Evolutionary conservation across 1,284 basidiomycete genomes (phyloP).

Genomic region (Laetiporus sulphureus): DNA sequence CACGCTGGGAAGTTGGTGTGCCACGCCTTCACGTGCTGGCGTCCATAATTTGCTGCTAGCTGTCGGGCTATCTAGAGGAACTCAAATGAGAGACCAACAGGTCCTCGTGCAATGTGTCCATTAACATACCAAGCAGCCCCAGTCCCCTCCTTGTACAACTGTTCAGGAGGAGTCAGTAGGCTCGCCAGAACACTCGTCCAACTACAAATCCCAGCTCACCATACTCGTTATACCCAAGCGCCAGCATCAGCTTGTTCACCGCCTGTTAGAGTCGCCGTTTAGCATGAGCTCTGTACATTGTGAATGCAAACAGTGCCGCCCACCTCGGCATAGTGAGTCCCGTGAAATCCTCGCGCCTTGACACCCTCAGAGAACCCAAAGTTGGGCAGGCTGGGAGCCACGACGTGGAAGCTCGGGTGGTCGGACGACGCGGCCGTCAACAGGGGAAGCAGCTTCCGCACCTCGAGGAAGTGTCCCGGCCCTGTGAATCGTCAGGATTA

Average conservation of each 20-base stretch:
- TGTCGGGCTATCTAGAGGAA: conserved; percentile 23
- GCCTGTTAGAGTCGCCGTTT: not conserved
- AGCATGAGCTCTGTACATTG: not conserved
- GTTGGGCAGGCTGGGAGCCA: conserved; percentile 38
- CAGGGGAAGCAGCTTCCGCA: conserved; percentile 25
- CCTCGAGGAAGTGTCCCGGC: conserved; percentile 42
- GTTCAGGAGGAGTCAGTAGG: not conserved
- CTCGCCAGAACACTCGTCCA: not conserved
- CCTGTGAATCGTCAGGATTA: conserved; percentile 16
- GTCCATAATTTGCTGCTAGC: conserved; percentile 24
- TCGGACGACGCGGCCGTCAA: conserved; percentile 17
- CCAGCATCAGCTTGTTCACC: conserved; percentile 5
- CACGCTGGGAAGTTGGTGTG: conserved; percentile 20
- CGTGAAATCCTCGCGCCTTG: conserved; percentile 29
- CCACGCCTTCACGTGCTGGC: conserved; percentile 26
- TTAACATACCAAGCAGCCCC: conserved; percentile 4
- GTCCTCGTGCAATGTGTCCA: no score
- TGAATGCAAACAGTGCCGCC: not conserved
- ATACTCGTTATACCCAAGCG: conserved; percentile 23
- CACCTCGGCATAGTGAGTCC: conserved; percentile 19
- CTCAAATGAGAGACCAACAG: no score
- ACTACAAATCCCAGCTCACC: conserved; percentile 12
- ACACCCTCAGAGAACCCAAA: conserved; percentile 32
- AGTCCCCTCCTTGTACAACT: conserved; percentile 8
- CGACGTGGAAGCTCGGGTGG: conserved; percentile 36